These are phyloP conservation scores for Kwoniella pini DNA, from an alignment of 768 basidiomycete species.

Conservation along the genomic window DNA sequence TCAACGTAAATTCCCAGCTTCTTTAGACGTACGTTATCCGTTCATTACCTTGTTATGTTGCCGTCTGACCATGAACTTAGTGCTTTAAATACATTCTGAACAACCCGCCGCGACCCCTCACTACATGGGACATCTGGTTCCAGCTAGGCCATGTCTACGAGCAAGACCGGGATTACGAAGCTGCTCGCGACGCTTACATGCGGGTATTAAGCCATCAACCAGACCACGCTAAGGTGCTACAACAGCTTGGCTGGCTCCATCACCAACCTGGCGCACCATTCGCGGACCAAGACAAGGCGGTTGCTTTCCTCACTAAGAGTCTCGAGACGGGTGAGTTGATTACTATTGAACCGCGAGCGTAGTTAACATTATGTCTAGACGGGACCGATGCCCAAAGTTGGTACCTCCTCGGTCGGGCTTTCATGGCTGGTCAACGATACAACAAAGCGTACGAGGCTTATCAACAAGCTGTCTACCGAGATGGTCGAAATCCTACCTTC, in stretches of 20 bases:
- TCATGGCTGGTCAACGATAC: slow-evolving; percentile 98
- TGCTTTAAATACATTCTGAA: slow-evolving; percentile 97
- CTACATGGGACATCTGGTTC: slow-evolving; percentile 99
- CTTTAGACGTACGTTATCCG: slow-evolving; percentile 61
- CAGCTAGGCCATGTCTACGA: slow-evolving; percentile 99
- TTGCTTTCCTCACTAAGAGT: slow-evolving; percentile 88
- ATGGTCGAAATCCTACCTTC: slow-evolving; percentile 97
- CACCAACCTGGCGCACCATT: slow-evolving; percentile 93
- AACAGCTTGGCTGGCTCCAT: slow-evolving; percentile 96
- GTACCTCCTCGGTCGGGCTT: slow-evolving; percentile 97
- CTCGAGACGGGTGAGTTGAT: slow-evolving; percentile 90
- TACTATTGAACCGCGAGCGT: too few species aligned
- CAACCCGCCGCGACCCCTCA: slow-evolving; percentile 91
- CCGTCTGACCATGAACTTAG: slow-evolving; percentile 26
- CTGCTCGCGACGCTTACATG: slow-evolving; percentile 93
- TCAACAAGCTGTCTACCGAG: slow-evolving; percentile 98
- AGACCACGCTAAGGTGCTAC: slow-evolving; percentile 91
- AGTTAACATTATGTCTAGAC: slow-evolving; percentile 62
- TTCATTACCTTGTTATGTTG: too few species aligned
- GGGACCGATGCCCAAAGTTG: slow-evolving; percentile 95
- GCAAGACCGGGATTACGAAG: slow-evolving; percentile 88
- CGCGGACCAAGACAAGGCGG: slow-evolving; percentile 92
- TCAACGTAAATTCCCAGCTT: slow-evolving; percentile 88
- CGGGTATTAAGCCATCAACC: slow-evolving; percentile 92
- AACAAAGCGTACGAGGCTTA: slow-evolving; percentile 99